Evolutionary conservation across 2,329 filamentous ascomycete genomes (phyloP).

Genomic region (Paraphaeosphaeria sporulosa): DNA sequence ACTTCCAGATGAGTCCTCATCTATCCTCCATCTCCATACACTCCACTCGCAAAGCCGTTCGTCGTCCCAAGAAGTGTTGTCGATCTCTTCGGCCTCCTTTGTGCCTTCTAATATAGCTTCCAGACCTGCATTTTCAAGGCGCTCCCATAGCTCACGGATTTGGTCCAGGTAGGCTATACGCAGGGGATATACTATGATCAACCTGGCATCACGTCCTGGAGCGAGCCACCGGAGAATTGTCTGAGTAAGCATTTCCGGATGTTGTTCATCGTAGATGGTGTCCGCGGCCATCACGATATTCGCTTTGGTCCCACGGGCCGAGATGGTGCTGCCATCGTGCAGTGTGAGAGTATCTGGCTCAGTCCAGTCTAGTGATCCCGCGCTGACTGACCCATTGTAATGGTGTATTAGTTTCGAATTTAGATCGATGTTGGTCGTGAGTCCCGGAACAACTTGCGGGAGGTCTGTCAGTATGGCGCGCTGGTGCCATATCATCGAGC

Average conservation of each 20-base stretch:
- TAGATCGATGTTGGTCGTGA: background rate
- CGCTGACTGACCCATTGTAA: background rate
- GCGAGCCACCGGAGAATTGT: conserved; percentile 1
- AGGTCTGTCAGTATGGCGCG: background rate
- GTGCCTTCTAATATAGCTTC: background rate
- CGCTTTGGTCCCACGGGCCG: background rate
- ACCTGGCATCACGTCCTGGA: background rate
- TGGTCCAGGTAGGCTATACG: conserved; percentile 1
- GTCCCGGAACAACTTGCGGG: background rate
- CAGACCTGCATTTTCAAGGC: background rate
- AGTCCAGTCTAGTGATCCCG: conserved; percentile 1
- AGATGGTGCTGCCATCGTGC: background rate
- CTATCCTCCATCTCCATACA: background rate
- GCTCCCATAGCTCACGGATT: conserved; percentile 3
- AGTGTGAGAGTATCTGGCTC: background rate
- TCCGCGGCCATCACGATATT: conserved; percentile 1
- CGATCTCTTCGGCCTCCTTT: background rate
- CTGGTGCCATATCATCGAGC: conserved; percentile 4
- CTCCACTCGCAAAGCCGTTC: conserved; percentile 5
- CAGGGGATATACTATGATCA: conserved; percentile 2
- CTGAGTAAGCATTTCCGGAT: background rate
- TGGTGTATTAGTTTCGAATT: background rate
- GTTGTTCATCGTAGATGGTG: background rate
- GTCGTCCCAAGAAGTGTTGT: background rate
- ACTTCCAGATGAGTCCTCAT: background rate